phyloP scores from a whole-genome alignment of 768 basidiomycete species.

The Pisolithus tinctorius region DNA sequence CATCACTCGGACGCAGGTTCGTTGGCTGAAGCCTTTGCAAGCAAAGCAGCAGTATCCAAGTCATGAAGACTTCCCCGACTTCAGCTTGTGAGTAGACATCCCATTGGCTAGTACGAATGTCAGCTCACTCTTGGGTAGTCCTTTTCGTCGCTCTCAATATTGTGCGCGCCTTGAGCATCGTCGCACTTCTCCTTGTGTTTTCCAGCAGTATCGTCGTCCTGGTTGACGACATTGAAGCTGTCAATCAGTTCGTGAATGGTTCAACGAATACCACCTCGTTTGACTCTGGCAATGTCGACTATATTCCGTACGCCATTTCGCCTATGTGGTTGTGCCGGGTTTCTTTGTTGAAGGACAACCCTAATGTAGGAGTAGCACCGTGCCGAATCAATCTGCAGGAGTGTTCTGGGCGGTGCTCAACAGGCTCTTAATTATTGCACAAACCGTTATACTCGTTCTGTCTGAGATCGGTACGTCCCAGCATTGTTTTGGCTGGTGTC shows the following conservation, averaged over 20 bases:
- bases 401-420: constrained; percentile 89
- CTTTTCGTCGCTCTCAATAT: constrained; percentile 73
- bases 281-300: constrained; percentile 57
- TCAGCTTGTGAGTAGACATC: background rate
- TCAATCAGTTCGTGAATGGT: constrained; percentile 52
- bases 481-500: too few species aligned
- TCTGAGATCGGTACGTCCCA: constrained; percentile 33
- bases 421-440: constrained; percentile 78
- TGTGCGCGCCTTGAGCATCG: constrained; percentile 67
- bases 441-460: constrained; percentile 63
- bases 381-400: constrained; percentile 91
- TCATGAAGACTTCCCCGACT: background rate
- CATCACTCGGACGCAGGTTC: background rate
- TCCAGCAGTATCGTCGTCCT: constrained; percentile 67
- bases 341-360: background rate
- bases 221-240: constrained; percentile 69
- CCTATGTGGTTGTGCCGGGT: background rate
- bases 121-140: constrained; percentile 20
- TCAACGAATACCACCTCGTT: constrained; percentile 32
- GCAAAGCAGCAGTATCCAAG: background rate
- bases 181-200: constrained; percentile 76
- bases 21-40: background rate
- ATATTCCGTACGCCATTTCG: constrained; percentile 57
- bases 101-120: background rate
- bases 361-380: constrained; percentile 56